These are phyloP conservation scores for Symbiodinium natans DNA, from an alignment of 73 alveolate species.

Conservation along the genomic window DNA sequence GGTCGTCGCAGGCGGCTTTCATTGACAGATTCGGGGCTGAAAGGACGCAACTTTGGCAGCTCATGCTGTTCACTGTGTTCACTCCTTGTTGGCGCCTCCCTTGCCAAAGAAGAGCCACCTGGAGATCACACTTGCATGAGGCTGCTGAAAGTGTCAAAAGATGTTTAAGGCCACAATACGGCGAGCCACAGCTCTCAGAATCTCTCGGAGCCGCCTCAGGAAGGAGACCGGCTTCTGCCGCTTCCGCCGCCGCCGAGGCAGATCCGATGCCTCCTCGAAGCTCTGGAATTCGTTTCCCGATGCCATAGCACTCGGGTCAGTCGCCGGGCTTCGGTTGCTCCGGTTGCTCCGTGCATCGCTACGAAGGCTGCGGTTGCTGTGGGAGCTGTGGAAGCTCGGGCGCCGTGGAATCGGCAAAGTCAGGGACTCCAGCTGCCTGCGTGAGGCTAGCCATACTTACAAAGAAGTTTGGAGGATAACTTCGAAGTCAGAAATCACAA, in stretches of 20 bases:
- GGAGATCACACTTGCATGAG: not conserved
- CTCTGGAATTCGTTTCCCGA: not conserved
- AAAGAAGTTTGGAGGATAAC: too few species aligned
- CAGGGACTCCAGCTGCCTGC: not conserved
- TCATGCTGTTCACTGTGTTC: too few species aligned
- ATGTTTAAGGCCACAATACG: not conserved
- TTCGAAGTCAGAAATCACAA: too few species aligned
- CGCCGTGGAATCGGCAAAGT: not conserved
- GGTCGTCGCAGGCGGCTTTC: too few species aligned
- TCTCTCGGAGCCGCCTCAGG: not conserved
- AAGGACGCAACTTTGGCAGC: too few species aligned
- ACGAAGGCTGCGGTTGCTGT: not conserved
- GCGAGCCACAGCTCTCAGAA: not conserved
- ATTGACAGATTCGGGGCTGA: too few species aligned
- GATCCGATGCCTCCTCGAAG: not conserved
- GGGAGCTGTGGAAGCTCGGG: slow-evolving; percentile 10
- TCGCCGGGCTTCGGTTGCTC: not conserved
- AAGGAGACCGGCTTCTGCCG: not conserved
- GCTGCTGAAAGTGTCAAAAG: not conserved
- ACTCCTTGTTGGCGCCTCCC: not conserved
- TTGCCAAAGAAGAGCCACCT: slow-evolving; percentile 10
- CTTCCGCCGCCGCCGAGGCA: not conserved
- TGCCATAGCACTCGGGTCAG: not conserved
- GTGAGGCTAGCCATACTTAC: too few species aligned
- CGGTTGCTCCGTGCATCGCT: not conserved